Conservation (phyloP, 306 rosid genomes). For the Datisca glomerata region DNA sequence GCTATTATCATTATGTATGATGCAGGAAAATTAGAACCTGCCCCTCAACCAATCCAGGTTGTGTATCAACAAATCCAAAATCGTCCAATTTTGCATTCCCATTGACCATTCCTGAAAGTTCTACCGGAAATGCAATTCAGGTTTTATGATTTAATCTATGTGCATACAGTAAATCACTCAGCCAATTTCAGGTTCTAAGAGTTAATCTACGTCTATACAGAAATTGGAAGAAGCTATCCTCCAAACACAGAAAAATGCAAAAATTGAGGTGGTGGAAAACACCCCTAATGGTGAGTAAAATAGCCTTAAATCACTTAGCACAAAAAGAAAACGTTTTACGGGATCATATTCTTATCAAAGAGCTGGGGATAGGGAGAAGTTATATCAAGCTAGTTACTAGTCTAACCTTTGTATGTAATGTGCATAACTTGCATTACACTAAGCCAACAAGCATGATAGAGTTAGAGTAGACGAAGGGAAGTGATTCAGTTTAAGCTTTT, state of each 20-base stretch:
- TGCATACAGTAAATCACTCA: not conserved
- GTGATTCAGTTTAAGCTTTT: too few relatives aligned
- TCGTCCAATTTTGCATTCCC: conserved; percentile 78
- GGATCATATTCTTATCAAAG: not conserved
- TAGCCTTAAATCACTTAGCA: too few relatives aligned
- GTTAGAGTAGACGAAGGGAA: too few relatives aligned
- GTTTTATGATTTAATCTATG: conserved; percentile 12
- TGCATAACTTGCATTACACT: too few relatives aligned
- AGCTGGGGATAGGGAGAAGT: conserved; percentile 2
- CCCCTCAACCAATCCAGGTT: conserved; percentile 78
- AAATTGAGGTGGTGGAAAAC: conserved; percentile 48
- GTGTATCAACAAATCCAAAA: conserved; percentile 70
- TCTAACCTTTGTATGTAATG: too few relatives aligned
- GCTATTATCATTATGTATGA: too few relatives aligned
- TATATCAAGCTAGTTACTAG: too few relatives aligned
- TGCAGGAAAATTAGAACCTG: conserved; percentile 86
- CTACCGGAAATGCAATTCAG: conserved; percentile 49
- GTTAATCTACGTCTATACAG: conserved; percentile 17
- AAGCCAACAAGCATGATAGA: too few relatives aligned
- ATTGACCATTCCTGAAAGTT: conserved; percentile 52
- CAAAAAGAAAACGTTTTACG: not conserved
- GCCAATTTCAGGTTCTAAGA: conserved; percentile 2
- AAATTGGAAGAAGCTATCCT: conserved; percentile 67
- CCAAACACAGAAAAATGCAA: conserved; percentile 75
- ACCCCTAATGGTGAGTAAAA: conserved; percentile 47